These are phyloP conservation scores for Mortierella sp. DNA, from an alignment of 371 early-diverging fungal species.

Conservation along the genomic window DNA sequence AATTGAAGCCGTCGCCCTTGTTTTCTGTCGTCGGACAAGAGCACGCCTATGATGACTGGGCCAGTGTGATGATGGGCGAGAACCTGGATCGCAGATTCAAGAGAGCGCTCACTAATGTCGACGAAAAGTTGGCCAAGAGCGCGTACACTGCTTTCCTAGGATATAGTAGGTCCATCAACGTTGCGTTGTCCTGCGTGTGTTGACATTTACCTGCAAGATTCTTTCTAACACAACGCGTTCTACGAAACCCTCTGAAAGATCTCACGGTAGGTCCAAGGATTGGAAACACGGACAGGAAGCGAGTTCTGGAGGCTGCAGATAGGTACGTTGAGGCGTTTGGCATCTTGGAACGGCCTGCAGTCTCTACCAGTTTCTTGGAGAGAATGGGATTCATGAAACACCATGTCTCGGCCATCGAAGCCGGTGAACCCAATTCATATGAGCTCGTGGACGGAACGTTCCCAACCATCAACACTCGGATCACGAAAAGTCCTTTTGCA, in stretches of 20 bases:
- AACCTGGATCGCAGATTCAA: conserved; percentile 48
- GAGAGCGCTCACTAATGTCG: conserved; percentile 36
- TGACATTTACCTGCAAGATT: conserved; percentile 5
- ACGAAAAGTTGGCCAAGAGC: conserved; percentile 49
- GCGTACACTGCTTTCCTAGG: conserved; percentile 51
- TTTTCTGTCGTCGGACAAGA: conserved; percentile 46
- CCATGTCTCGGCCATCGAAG: conserved; percentile 8
- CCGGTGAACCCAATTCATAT: conserved; percentile 14
- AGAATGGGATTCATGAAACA: conserved; percentile 53
- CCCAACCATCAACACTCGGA: conserved; percentile 42
- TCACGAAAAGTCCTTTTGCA: conserved; percentile 26
- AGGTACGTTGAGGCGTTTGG: conserved; percentile 45
- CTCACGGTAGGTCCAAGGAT: conserved; percentile 41
- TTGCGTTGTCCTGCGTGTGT: neutral
- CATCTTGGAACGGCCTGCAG: conserved; percentile 38
- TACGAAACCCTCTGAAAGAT: conserved; percentile 60
- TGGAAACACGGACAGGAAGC: conserved; percentile 25
- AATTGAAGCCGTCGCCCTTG: conserved; percentile 40
- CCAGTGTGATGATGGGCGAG: conserved; percentile 51
- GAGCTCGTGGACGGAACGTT: conserved; percentile 50
- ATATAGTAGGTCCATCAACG: conserved; percentile 43
- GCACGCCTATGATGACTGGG: conserved; percentile 42
- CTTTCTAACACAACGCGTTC: conserved; percentile 60
- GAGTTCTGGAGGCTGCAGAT: conserved; percentile 40
- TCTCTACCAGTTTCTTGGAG: conserved; percentile 51